Percentiles rank a stretch among this genome's conserved stretches.
phyloP scores from a whole-genome alignment of 1,284 basidiomycete genomes.

The Psilocybe mexicana region DNA sequence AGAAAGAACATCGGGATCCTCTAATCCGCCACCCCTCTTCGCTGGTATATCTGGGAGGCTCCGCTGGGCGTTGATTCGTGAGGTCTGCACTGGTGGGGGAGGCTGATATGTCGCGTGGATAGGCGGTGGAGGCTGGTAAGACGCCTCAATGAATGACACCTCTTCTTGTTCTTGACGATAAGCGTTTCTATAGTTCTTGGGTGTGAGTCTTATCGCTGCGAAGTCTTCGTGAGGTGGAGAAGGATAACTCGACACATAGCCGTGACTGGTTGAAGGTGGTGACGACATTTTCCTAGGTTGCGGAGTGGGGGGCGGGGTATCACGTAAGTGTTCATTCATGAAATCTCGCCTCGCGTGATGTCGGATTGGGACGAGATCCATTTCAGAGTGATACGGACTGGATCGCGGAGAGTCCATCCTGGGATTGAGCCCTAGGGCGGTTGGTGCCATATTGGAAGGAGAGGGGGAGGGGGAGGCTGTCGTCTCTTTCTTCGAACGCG shows the following conservation, averaged over 20 bases:
- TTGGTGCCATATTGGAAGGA: background rate
- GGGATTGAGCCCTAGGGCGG: background rate
- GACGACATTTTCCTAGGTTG: background rate
- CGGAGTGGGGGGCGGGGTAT: background rate
- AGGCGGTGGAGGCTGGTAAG: constrained; percentile 17
- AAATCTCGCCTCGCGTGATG: constrained; percentile 9
- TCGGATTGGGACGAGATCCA: background rate
- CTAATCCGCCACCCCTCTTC: constrained; percentile 1
- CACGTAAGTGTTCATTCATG: constrained; percentile 5
- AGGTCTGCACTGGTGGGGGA: constrained; percentile 17
- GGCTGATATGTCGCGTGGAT: constrained; percentile 25
- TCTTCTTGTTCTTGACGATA: background rate
- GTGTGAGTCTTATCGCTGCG: constrained; percentile 9
- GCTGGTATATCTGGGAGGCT: background rate
- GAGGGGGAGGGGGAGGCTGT: background rate
- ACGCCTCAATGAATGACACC: constrained; percentile 13
- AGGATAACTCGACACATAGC: constrained; percentile 6
- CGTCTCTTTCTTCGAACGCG: background rate
- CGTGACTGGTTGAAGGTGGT: background rate
- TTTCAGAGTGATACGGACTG: background rate
- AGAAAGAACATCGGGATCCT: background rate
- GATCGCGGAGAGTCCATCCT: background rate
- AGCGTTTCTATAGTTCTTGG: background rate
- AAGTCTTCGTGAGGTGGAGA: constrained; percentile 13
- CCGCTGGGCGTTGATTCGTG: background rate